Evolutionary conservation across 1,284 basidiomycete species (phyloP).

Genomic region (Megacollybia platyphylla): DNA sequence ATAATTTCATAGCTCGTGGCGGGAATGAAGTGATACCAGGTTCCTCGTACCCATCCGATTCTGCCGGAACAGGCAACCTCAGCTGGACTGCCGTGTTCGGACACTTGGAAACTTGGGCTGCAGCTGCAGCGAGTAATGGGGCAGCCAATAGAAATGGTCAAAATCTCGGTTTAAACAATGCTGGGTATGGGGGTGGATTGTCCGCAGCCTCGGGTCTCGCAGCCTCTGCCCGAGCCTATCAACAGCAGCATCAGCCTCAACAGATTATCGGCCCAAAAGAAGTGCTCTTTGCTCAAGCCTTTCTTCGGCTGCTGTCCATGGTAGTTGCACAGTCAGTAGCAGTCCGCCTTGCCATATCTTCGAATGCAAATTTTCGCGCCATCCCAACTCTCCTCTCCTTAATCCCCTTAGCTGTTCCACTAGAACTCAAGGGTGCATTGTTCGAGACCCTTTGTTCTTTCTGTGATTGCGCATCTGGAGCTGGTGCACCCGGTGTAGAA

Average conservation of each 20-base stretch:
- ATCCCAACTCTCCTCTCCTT: slow-evolving; percentile 72
- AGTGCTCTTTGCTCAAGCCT: slow-evolving; percentile 68
- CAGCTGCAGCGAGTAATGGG: slow-evolving; percentile 17
- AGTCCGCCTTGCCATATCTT: slow-evolving; percentile 69
- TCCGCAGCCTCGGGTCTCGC: slow-evolving; percentile 8
- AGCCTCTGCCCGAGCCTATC: slow-evolving; percentile 12
- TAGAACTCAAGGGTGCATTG: slow-evolving; percentile 87
- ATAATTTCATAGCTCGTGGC: slow-evolving; percentile 72
- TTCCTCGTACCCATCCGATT: slow-evolving; percentile 23
- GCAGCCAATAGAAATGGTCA: slow-evolving; percentile 12
- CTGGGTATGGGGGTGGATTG: slow-evolving; percentile 1
- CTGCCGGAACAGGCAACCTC: slow-evolving; percentile 23
- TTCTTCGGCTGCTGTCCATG: slow-evolving; percentile 70
- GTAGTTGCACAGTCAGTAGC: slow-evolving; percentile 72
- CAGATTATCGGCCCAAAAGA: slow-evolving; percentile 61
- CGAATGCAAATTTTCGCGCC: slow-evolving; percentile 70
- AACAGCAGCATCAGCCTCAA: slow-evolving; percentile 23
- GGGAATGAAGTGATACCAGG: slow-evolving; percentile 52
- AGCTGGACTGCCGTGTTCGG: slow-evolving; percentile 34
- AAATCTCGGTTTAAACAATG: slow-evolving; percentile 2
- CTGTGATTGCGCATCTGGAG: slow-evolving; percentile 49
- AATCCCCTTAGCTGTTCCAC: slow-evolving; percentile 67
- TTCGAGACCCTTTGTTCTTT: slow-evolving; percentile 82
- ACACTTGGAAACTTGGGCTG: slow-evolving; percentile 30
- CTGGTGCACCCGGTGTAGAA: slow-evolving; percentile 60